Base-by-base conservation (phyloP, 116 monocot genomes). In the Iris pallida region DNA sequence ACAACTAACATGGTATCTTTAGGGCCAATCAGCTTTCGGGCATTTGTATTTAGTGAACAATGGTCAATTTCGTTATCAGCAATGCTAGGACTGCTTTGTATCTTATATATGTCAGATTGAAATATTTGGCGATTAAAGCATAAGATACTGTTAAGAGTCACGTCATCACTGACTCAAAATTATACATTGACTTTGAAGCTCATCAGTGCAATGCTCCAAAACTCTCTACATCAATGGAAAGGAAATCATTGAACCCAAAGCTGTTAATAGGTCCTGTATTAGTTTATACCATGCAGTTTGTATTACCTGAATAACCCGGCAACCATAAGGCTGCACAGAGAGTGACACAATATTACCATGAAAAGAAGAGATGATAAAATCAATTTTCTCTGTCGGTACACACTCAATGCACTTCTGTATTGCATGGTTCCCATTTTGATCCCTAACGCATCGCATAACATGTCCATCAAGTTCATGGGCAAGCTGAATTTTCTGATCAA, bases 371-470 rank as follows among this genome's bases (percentile, higher is more conserved):
- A 95, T 73, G 12, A 95, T 85, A 63, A 95, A 95, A 17, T 70
- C 82, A 79, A 91, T 91, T 76, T 74, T 85, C 53, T 85, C 86
- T 10, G 86, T 83, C 45, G 96, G 87, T 55, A 96, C 81, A 80
- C 96, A 85, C 62, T 96, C 92, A 56, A 96, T 96, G 78, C 96
- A 96, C 75, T 96, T 96, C 69, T 96, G 96, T 72, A 96, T 89
- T n/a, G 92, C 96, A 77, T 96, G 96, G 66, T 96, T 96, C 20
- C 96, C 96, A 79, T 96, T 96, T 65, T 96, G 92, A 69, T 96
- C 92, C 53, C 85, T 80, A 20, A 96, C 92, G 67, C 96, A 96
- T 55, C 79, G 81, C 89, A 96, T 81, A 64, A 92, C 82, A 71
- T 96, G 84, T 43, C 89, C 92, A 79, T 96, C 92, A 68, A 96